Evolutionary conservation across 441 rosid species (phyloP).

Genomic region (Viola pubescens): DNA sequence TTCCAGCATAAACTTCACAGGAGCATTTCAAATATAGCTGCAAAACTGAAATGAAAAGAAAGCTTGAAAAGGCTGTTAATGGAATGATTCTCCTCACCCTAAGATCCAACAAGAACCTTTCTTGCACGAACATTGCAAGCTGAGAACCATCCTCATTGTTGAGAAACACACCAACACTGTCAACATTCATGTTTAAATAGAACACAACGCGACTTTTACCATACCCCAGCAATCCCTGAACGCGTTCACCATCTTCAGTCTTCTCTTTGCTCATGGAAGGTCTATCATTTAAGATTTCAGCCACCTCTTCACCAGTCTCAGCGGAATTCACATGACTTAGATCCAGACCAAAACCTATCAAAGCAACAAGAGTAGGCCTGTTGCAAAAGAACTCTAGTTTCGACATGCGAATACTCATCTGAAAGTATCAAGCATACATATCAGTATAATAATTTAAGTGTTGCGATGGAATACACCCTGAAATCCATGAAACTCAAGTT

Average conservation of each 20-base stretch:
- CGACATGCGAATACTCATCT: constrained; percentile 98
- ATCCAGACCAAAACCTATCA: constrained; percentile 89
- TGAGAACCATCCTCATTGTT: constrained; percentile 97
- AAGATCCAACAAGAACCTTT: constrained; percentile 82
- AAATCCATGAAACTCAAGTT: constrained; percentile 17
- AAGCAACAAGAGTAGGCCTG: constrained; percentile 93
- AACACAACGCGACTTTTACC: constrained; percentile 97
- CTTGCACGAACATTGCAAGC: constrained; percentile 96
- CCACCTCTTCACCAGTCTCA: constrained; percentile 27
- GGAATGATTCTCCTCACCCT: constrained; percentile 46
- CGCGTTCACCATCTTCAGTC: constrained; percentile 58
- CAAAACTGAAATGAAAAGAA: constrained; percentile 15
- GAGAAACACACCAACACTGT: constrained; percentile 84
- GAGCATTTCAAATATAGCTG: neutral
- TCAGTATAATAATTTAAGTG: constrained; percentile 24
- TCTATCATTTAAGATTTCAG: constrained; percentile 37
- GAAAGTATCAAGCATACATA: constrained; percentile 30
- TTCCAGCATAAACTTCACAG: neutral
- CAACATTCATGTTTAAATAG: constrained; percentile 81
- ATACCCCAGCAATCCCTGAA: constrained; percentile 91
- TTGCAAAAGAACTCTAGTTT: constrained; percentile 90
- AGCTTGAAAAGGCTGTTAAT: constrained; percentile 9
- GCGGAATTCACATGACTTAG: constrained; percentile 40
- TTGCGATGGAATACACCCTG: neutral
- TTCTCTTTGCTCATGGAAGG: constrained; percentile 49